Evolutionary conservation across 2,329 filamentous ascomycete species (phyloP), one percentile per base, ranked within the genome.

Genomic region (Alternaria sp.): DNA sequence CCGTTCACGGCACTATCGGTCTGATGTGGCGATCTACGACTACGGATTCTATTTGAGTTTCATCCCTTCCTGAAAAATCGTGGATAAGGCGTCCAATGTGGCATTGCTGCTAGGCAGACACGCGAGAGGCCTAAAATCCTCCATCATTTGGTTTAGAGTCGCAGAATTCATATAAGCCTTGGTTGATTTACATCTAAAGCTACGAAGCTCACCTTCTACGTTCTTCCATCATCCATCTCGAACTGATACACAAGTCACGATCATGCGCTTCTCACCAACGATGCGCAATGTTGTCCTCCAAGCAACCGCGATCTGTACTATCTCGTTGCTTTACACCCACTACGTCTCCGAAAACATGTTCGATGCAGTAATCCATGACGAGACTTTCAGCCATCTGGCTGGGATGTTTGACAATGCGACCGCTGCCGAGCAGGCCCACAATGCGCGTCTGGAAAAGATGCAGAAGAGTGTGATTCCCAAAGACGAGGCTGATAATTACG

Each of bases 251-350:
- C 12, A 36, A 18, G 46, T 30, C 12, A 24, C 3, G 7, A 49
- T 5, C 32, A 64, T 66, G 61, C 51, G 48, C 22, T 58, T 51
- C 32, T 58, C 51, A 14, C 51, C 61, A 54, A 54, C 54, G 14
- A 66, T 62, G 64, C 59, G 64, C 46, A 64, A 42, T 6, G 48
- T 43, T 12, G 64, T 66, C 18, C 59, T 66, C 14, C 59, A 66
- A 41, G 55, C 64, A 16, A 62, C 62, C 30, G 43, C 43, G n/a
- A 54, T 66, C 54, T 59, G 32, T 44, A 53, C 44, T 11, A 8
- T 59, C 14, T 53, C 36, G 5, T 32, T 34, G 16, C 26, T 66
- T 4, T 46, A 60, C 38, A 22, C 18, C 18, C 62, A 62, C 38
- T 53, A 66, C 38, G 18, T 55, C 3, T 41, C 32, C 32, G 30